phyloP scores from a whole-genome alignment of 495 filamentous ascomycete genomes.

The Aspergillus baeticus region DNA sequence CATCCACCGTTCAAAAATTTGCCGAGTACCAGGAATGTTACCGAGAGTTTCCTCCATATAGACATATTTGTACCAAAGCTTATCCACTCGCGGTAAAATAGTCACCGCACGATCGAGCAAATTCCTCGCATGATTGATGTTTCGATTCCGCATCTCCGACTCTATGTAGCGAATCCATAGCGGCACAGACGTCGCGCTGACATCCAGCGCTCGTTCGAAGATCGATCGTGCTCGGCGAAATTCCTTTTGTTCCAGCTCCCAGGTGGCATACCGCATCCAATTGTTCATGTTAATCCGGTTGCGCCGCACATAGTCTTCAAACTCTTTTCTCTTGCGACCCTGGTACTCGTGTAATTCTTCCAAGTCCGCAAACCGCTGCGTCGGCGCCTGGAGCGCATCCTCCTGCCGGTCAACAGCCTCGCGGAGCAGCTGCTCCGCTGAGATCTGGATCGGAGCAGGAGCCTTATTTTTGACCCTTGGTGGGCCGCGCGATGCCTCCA shows the following conservation, averaged over 20 bases:
- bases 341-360: conserved; percentile 99
- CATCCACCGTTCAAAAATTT: conserved; percentile 98
- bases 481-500: conserved; percentile 93
- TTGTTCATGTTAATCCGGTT: conserved; percentile 97
- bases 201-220: conserved; percentile 94
- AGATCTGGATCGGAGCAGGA: conserved; percentile 84
- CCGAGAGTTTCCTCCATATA: conserved; percentile 98
- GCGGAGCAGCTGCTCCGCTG: conserved; percentile 93
- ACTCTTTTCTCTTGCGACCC: conserved; percentile 91
- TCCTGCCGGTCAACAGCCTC: conserved; percentile 99
- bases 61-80: conserved; percentile 98
- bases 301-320: conserved; percentile 95
- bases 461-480: conserved; percentile 98
- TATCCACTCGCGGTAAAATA: conserved; percentile 87
- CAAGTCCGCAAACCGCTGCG: conserved; percentile 91
- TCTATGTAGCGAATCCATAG: conserved; percentile 90
- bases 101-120: conserved; percentile 93
- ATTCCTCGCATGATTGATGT: conserved; percentile 97
- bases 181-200: conserved; percentile 79
- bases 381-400: conserved; percentile 80
- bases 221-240: conserved; percentile 93
- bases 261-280: conserved; percentile 97
- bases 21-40: conserved; percentile 87
- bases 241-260: conserved; percentile 98
- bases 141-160: conserved; percentile 92